phyloP scores from a whole-genome alignment of 2,329 filamentous ascomycete genomes.

The Trichoderma sp. region DNA sequence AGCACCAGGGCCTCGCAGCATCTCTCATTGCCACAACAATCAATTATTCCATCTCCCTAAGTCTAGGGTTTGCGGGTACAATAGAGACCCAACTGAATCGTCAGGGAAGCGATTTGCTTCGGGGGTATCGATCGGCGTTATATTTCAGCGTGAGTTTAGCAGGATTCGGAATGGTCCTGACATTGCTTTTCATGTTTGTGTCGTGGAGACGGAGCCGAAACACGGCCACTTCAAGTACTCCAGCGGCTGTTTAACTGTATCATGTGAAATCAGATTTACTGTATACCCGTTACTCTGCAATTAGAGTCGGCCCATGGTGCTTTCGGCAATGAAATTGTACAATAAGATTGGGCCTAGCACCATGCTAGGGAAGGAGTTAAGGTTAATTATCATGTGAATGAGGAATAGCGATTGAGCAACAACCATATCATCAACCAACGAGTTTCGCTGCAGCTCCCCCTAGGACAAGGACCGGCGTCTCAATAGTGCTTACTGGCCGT shows the following conservation, averaged over 20 bases:
- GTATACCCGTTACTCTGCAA: not conserved
- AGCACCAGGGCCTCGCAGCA: slow-evolving; percentile 40
- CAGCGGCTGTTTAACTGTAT: not conserved
- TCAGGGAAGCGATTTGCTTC: slow-evolving; percentile 26
- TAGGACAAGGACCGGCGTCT: not conserved
- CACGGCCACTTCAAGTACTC: not conserved
- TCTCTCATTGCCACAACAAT: slow-evolving; percentile 57
- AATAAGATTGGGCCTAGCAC: not conserved
- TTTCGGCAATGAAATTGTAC: not conserved
- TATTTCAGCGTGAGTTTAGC: slow-evolving; percentile 23
- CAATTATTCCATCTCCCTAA: slow-evolving; percentile 62
- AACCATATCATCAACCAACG: not conserved
- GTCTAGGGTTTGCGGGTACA: slow-evolving; percentile 60
- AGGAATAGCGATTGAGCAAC: not conserved
- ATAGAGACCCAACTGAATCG: slow-evolving; percentile 35
- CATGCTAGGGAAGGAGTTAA: not conserved
- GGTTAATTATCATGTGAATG: not conserved
- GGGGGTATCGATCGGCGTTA: slow-evolving; percentile 33
- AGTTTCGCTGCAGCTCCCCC: not conserved
- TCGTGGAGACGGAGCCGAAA: slow-evolving; percentile 9
- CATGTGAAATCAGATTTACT: not conserved
- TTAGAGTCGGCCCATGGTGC: not conserved
- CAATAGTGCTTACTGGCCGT: not conserved
- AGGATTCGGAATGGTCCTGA: slow-evolving; percentile 9
- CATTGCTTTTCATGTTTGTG: slow-evolving; percentile 9